Conservation (phyloP, 352 stramenopile species). For the Pythium dissotocum region DNA sequence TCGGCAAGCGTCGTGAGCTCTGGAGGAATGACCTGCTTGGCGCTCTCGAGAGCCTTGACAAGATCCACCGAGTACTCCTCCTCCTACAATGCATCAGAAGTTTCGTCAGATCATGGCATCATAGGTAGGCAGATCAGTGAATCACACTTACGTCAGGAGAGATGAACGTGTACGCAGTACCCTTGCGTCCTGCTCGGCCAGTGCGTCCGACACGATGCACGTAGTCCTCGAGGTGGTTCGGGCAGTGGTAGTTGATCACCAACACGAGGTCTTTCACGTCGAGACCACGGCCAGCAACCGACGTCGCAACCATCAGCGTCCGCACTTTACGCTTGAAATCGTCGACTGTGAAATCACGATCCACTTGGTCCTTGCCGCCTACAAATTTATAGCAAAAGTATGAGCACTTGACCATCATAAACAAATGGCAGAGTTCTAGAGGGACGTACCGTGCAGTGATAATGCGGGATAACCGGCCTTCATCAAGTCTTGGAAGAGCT, state of each 20-base stretch:
- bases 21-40: constrained; percentile 70
- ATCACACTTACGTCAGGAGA: constrained; percentile 85
- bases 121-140: neutral
- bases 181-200: constrained; percentile 93
- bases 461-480: constrained; percentile 95
- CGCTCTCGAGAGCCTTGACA: constrained; percentile 94
- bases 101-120: constrained; percentile 4
- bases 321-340: constrained; percentile 98
- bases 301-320: constrained; percentile 94
- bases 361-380: constrained; percentile 98
- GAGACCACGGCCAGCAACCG: constrained; percentile 96
- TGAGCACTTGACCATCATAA: constrained; percentile 1
- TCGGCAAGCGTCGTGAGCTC: constrained; percentile 93
- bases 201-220: constrained; percentile 98
- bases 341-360: constrained; percentile 98
- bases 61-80: constrained; percentile 97
- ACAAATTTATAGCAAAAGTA: constrained; percentile 20
- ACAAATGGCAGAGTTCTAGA: neutral
- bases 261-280: constrained; percentile 98
- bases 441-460: constrained; percentile 92
- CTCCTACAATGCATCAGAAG: constrained; percentile 62
- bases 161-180: constrained; percentile 99
- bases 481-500: constrained; percentile 97
- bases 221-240: constrained; percentile 99
- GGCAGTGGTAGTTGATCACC: constrained; percentile 99